Conservation (phyloP, 257 asterid species). For the Rubia yunnanensis region DNA sequence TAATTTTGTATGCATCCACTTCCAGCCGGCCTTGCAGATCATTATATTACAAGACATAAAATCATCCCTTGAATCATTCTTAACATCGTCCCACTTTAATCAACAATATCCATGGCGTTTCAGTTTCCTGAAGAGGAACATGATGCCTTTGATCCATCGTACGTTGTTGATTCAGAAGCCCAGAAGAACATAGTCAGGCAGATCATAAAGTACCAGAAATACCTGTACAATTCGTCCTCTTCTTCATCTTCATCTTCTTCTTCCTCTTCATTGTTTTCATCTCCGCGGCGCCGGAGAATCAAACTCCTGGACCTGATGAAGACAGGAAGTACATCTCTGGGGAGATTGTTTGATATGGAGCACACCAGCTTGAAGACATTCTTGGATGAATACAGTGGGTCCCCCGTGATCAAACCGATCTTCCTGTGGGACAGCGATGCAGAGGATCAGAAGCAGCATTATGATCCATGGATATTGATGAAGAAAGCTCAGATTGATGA, state of each 20-base stretch:
- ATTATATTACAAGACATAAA: not conserved
- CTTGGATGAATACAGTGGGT: conserved; percentile 50
- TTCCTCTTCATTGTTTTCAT: conserved; percentile 23
- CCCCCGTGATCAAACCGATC: conserved; percentile 41
- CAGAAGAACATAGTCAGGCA: conserved; percentile 31
- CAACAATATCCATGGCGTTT: conserved; percentile 32
- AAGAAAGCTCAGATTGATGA: conserved; percentile 10
- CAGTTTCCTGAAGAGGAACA: conserved; percentile 41
- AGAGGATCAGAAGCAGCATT: conserved; percentile 27
- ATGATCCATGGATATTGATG: conserved; percentile 48
- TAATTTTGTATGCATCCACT: not conserved
- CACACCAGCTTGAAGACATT: conserved; percentile 51
- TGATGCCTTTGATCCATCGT: conserved; percentile 13
- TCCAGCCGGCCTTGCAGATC: conserved; percentile 11
- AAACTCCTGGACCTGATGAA: conserved; percentile 52
- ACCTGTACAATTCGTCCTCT: conserved; percentile 32
- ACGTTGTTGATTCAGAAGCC: conserved; percentile 24
- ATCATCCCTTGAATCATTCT: not conserved
- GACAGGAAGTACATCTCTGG: conserved; percentile 55
- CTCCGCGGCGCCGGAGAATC: conserved; percentile 26
- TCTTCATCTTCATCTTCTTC: conserved; percentile 30
- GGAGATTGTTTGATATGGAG: conserved; percentile 64
- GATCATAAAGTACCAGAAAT: conserved; percentile 50
- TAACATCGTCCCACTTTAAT: conserved; percentile 1
- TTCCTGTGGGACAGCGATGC: conserved; percentile 32